Evolutionary conservation across 2,329 filamentous ascomycete genomes (phyloP).

Genomic region (Aspergillus nomiae): DNA sequence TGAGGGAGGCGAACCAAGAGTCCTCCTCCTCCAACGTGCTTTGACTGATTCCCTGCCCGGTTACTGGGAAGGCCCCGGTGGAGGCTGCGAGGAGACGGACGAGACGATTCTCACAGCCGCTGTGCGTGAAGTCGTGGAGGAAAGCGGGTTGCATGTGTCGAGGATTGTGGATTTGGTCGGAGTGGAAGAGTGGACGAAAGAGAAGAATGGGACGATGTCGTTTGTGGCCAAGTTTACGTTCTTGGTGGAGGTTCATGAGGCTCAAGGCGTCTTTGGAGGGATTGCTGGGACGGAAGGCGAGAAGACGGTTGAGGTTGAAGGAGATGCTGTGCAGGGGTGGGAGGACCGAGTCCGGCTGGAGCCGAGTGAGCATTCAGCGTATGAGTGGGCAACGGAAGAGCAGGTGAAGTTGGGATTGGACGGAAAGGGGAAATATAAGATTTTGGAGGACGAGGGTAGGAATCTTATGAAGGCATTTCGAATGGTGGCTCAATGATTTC

Average conservation of each 20-base stretch:
- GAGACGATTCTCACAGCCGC: conserved; percentile 51
- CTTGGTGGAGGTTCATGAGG: conserved; percentile 38
- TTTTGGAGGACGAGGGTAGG: conserved; percentile 24
- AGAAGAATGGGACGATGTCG: conserved; percentile 21
- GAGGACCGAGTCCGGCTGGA: conserved; percentile 32
- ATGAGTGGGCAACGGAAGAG: conserved; percentile 41
- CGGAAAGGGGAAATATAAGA: conserved; percentile 19
- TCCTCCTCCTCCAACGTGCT: conserved; percentile 50
- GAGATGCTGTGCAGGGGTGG: conserved; percentile 18
- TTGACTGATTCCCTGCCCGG: conserved; percentile 41
- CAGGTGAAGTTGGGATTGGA: conserved; percentile 28
- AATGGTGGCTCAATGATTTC: neutral
- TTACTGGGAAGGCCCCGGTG: conserved; percentile 56
- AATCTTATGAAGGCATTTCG: conserved; percentile 28
- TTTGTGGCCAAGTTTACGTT: conserved; percentile 40
- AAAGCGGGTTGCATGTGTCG: conserved; percentile 52
- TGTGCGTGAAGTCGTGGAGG: conserved; percentile 55
- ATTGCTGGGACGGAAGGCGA: conserved; percentile 18
- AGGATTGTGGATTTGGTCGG: conserved; percentile 46
- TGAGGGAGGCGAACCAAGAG: conserved; percentile 1
- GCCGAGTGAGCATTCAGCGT: conserved; percentile 38
- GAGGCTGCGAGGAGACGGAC: conserved; percentile 50
- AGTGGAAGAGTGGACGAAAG: conserved; percentile 34
- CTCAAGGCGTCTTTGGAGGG: neutral
- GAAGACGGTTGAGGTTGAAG: conserved; percentile 31